Conservation (phyloP, 352 stramenopile species). For the Detonula confervacea region DNA sequence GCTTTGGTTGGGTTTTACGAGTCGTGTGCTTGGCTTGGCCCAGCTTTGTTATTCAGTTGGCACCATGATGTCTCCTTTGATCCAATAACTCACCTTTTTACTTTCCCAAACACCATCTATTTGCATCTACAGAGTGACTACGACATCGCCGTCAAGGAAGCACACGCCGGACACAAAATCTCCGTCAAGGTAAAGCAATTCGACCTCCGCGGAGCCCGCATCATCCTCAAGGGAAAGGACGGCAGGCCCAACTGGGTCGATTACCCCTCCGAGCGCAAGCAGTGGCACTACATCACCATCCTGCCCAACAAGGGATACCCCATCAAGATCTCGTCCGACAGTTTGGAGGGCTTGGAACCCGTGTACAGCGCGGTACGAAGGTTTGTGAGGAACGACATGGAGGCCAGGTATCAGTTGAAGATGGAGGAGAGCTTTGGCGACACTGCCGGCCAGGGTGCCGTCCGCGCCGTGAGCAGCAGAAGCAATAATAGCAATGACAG, state of each 20-base stretch:
- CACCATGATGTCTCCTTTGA: background rate
- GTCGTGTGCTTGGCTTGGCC: no score
- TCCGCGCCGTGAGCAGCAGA: no score
- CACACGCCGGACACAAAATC: conserved; percentile 71
- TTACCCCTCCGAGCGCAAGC: conserved; percentile 77
- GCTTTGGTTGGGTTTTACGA: no score
- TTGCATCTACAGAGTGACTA: conserved; percentile 66
- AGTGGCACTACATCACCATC: conserved; percentile 82
- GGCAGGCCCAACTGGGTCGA: conserved; percentile 76
- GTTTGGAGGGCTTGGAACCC: conserved; percentile 72
- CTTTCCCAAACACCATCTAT: background rate
- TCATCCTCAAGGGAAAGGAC: conserved; percentile 81
- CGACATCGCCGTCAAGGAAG: conserved; percentile 85
- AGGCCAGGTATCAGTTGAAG: conserved; percentile 14
- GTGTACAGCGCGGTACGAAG: conserved; percentile 76
- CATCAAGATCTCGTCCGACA: conserved; percentile 84
- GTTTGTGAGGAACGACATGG: conserved; percentile 63
- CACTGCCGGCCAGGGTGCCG: no score
- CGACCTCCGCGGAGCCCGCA: conserved; percentile 75
- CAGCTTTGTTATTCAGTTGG: no score
- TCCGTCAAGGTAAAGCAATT: conserved; percentile 86
- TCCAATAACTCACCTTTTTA: background rate
- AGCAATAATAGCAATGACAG: no score
- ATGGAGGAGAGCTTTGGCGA: conserved; percentile 17
- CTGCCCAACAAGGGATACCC: conserved; percentile 77